Conservation (phyloP, 2,329 filamentous ascomycete genomes). For the Bipolaris gigantea region DNA sequence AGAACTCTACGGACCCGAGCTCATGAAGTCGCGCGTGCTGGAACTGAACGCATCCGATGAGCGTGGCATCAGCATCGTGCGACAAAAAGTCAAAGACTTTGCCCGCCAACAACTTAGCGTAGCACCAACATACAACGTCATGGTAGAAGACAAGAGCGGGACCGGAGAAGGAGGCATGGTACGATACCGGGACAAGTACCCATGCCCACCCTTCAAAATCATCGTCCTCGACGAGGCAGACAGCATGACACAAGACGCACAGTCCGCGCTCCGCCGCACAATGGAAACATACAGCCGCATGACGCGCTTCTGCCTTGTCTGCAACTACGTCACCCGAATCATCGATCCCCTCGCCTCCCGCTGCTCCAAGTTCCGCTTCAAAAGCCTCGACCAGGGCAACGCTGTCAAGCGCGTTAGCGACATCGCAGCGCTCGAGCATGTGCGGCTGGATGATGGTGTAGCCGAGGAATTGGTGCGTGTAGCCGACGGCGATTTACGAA, state of each 20-base stretch:
- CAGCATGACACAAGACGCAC: conserved; percentile 98
- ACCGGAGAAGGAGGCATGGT: conserved; percentile 32
- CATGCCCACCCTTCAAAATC: conserved; percentile 98
- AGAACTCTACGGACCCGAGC: conserved; percentile 93
- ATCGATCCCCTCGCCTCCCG: conserved; percentile 93
- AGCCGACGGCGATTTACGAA: conserved; percentile 90
- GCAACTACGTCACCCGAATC: conserved; percentile 98
- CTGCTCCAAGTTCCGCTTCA: conserved; percentile 98
- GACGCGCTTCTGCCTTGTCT: conserved; percentile 95
- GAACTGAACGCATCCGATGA: conserved; percentile 99
- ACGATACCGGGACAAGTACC: conserved; percentile 68
- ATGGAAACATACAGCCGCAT: conserved; percentile 99
- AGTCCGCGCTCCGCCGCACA: conserved; percentile 85
- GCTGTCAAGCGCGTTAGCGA: conserved; percentile 76
- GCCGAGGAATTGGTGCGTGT: conserved; percentile 82
- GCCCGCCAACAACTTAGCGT: conserved; percentile 92
- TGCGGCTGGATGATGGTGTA: conserved; percentile 75
- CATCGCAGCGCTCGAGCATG: conserved; percentile 79
- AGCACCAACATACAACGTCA: conserved; percentile 67
- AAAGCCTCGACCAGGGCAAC: conserved; percentile 86
- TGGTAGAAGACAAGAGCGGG: conserved; percentile 48
- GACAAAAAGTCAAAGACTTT: conserved; percentile 98
- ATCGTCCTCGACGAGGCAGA: conserved; percentile 98
- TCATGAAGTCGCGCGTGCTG: conserved; percentile 91
- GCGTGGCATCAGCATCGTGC: conserved; percentile 93